Base-by-base conservation (phyloP, 2,329 filamentous ascomycete species). In the Penicillium corylophilum region DNA sequence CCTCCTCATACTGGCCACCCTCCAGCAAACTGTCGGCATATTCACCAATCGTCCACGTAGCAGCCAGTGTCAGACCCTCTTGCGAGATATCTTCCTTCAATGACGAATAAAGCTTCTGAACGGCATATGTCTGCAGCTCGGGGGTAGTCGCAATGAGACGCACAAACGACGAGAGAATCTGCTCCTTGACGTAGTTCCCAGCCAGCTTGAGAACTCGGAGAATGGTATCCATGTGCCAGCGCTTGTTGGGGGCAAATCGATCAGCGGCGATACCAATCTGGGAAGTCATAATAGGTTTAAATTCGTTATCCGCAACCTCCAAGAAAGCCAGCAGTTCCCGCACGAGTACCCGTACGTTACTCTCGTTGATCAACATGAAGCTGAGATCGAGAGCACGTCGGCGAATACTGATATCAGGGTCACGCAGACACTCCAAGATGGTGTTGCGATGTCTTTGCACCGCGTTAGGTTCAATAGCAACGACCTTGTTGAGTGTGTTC, bases 171-270 rank as follows among this genome's bases (percentile, higher is more conserved):
- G 94, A 96, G 51, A 99, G 75, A 54, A 99, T 99, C 63, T 95
- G 94, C 71, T 99, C 94, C 72, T 96, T 97, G 61, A 99, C 92
- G 66, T 94, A 96, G 73, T 95, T 96, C 42, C 94, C 94, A 46
- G 94, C 94, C 59, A 99, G 79, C 52, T 92, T 96, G 62, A 99
- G 75, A 22, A 99, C 91, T 20, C 95, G 84, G 48, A 99, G 79
- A 87, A 99, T 96, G 2, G 95, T 99, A 67, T 99, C 94, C 62
- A 97, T 88, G 69, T 99, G 94, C 94, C 94, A 99, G 69, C 94
- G 82, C 76, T 97, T 97, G 75, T 94, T 97, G 1, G 94, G 95
- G 2, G 94, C 89, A 73, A 90, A 99, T 60, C 93, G 86, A 72
- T 99, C 94, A 6, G 95, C 94, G 10, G 95, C 94, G 64, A 99